Percentiles rank a stretch among this genome's conserved stretches.
phyloP scores from a whole-genome alignment of 352 stramenopile genomes.

The Thraustotheca clavata region DNA sequence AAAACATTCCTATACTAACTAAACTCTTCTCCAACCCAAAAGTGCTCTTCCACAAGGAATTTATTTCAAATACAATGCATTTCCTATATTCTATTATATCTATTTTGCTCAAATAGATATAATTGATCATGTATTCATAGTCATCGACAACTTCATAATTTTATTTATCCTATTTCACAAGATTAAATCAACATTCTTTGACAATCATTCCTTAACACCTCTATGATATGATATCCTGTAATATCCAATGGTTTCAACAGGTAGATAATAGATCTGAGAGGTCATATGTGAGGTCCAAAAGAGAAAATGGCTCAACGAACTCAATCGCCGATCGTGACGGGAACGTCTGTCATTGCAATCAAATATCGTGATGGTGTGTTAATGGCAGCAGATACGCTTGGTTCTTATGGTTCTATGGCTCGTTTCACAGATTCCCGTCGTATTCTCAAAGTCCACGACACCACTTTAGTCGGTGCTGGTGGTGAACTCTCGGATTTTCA shows the following conservation, averaged over 20 bases:
- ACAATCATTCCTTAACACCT: no score
- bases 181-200: background rate
- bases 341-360: conserved; percentile 94
- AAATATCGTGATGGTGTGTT: conserved; percentile 96
- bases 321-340: conserved; percentile 95
- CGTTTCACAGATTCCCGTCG: conserved; percentile 94
- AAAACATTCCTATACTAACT: no score
- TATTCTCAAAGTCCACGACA: conserved; percentile 77
- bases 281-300: conserved; percentile 23
- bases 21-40: no score
- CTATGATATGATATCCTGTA: background rate
- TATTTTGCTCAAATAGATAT: no score
- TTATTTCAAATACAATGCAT: background rate
- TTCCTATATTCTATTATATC: background rate
- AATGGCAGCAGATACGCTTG: conserved; percentile 96
- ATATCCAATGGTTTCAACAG: conserved; percentile 10
- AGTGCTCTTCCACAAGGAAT: no score
- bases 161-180: background rate
- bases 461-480: conserved; percentile 92
- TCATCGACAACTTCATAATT: background rate
- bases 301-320: conserved; percentile 71
- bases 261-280: conserved; percentile 9
- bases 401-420: conserved; percentile 95
- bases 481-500: conserved; percentile 98
- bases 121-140: background rate